Evolutionary conservation across 1,284 basidiomycete species (phyloP), one percentile per base, ranked within the genome.

Genomic region (Boletus mariae): DNA sequence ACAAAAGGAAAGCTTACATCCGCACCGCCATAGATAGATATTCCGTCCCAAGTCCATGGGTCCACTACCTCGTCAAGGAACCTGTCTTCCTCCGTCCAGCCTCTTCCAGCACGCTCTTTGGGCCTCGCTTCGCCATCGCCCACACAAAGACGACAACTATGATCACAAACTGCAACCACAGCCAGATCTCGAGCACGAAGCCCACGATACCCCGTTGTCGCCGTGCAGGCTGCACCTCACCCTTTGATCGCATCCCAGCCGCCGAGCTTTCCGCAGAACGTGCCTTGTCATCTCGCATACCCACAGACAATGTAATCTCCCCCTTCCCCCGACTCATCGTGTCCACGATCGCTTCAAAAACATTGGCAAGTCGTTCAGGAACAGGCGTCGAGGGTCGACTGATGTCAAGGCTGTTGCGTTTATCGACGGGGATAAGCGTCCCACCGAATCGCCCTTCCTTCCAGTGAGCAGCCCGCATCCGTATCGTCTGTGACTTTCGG

Each of bases 101-200:
- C 56, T 82, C 79, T 37, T 73, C 73, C 53, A 90, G 61, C 45
- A 90, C 80, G 49, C 77, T 78, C 73, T 83, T 84, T 2, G 88
- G 88, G 7, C 88, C 89, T 28, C 80, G 76, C 67, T 75, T 81
- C 54, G 87, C 86, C 84, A 90, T 87, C 37, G 85, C 79, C 77
- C 81, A 90, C 53, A 91, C 65, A 66, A 91, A 90, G 45, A 90
- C 82, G 41, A 84, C 54, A 25, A 91, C 77, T 57, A 91, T 81
- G 55, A 90, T 75, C 8, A 66, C 72, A 63, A 91, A 90, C 68
- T 91, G 88, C 49, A 90, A 65, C 87, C 88, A 89, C 53, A 91
- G 67, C 89, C 89, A 91, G 23, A 86, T 64, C 69, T 88, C 84
- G 42, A 91, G 61, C 55, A 90, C 66, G 49, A 85, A 69, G 28